These are phyloP conservation scores for Microdochium paspali DNA, from an alignment of 2,329 filamentous ascomycete species.

Conservation along the genomic window DNA sequence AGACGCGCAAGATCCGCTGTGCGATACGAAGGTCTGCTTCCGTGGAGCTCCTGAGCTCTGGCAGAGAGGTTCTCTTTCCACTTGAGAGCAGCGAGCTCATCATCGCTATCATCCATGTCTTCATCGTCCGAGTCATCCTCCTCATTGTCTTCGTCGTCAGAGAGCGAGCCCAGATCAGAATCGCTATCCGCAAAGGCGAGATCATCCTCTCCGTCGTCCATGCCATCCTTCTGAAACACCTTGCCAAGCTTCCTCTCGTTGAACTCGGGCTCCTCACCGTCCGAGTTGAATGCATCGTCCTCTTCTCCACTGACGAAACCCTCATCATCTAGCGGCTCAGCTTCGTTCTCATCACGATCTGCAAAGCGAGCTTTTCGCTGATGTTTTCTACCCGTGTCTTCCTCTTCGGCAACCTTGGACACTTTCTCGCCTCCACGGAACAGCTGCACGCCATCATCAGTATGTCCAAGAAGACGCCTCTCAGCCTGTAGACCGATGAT, in stretches of 20 bases:
- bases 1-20: constrained; percentile 75
- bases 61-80: constrained; percentile 87
- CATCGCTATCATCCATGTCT: constrained; percentile 43
- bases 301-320: constrained; percentile 45
- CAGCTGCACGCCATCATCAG: constrained; percentile 71
- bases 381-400: constrained; percentile 53
- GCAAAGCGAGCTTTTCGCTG: constrained; percentile 48
- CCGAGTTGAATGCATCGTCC: constrained; percentile 25
- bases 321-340: constrained; percentile 37
- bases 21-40: constrained; percentile 61
- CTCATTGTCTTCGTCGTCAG: constrained; percentile 39
- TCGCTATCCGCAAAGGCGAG: constrained; percentile 93
- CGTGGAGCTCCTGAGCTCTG: constrained; percentile 64
- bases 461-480: constrained; percentile 71
- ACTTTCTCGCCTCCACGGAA: constrained; percentile 72
- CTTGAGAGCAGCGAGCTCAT: constrained; percentile 62
- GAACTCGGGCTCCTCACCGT: constrained; percentile 46
- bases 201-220: constrained; percentile 53
- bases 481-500: constrained; percentile 84
- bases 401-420: constrained; percentile 45
- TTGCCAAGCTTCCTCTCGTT: constrained; percentile 50
- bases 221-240: constrained; percentile 44
- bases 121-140: constrained; percentile 33
- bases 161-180: constrained; percentile 87
- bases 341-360: constrained; percentile 45